phyloP scores from a whole-genome alignment of 805 yeast species.

The Zygoascus bituminiphila region DNA sequence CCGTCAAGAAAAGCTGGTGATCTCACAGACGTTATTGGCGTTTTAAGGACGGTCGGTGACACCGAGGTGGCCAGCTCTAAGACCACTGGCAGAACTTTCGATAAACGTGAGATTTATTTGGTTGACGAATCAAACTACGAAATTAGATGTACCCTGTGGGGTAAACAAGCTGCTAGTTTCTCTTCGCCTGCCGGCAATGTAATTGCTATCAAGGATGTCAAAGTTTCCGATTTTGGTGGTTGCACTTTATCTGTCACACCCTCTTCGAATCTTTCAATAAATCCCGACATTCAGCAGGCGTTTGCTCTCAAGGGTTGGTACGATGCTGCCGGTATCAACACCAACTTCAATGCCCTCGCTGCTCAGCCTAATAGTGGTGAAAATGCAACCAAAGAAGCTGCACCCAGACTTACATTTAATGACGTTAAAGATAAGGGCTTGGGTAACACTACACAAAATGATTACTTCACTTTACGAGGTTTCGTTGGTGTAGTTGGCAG shows the following conservation, averaged over 20 bases:
- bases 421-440: conserved; percentile 59
- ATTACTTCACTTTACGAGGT: conserved; percentile 69
- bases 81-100: conserved; percentile 82
- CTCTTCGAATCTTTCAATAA: conserved; percentile 63
- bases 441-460: conserved; percentile 72
- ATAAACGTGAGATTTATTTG: conserved; percentile 78
- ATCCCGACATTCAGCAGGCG: conserved; percentile 88
- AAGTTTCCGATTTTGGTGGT: conserved; percentile 83
- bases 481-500: conserved; percentile 54
- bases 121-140: conserved; percentile 80
- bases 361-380: conserved; percentile 37
- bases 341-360: conserved; percentile 31
- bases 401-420: conserved; percentile 55
- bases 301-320: conserved; percentile 91
- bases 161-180: conserved; percentile 74
- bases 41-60: conserved; percentile 68
- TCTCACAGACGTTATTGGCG: conserved; percentile 80
- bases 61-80: conserved; percentile 74
- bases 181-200: conserved; percentile 51
- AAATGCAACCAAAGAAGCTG: conserved; percentile 33
- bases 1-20: conserved; percentile 62
- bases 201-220: conserved; percentile 86
- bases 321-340: conserved; percentile 57
- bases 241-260: conserved; percentile 74
- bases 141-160: conserved; percentile 83